These are phyloP conservation scores for Isatis lusitanica DNA, from an alignment of 441 rosid species.

Conservation along the genomic window DNA sequence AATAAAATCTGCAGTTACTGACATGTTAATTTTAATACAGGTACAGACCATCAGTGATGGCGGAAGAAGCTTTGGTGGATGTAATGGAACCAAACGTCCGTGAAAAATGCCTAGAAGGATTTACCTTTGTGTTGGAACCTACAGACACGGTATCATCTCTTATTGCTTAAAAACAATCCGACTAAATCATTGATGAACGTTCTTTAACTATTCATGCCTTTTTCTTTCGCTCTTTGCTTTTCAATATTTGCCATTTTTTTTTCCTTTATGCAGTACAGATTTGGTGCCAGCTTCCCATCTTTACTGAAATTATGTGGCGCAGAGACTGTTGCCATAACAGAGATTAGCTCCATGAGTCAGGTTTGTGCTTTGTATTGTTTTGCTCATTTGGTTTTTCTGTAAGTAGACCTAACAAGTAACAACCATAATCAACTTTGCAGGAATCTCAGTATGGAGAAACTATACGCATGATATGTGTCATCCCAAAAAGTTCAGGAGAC, in stretches of 20 bases:
- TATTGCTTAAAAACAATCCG: slow-evolving; percentile 11
- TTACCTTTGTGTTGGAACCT: slow-evolving; percentile 69
- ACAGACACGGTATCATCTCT: slow-evolving; percentile 45
- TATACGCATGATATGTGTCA: slow-evolving; percentile 51
- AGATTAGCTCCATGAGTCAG: slow-evolving; percentile 65
- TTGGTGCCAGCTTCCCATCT: slow-evolving; percentile 51
- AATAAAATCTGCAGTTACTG: slow-evolving; percentile 21
- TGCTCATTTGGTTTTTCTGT: slow-evolving; percentile 12
- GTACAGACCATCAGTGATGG: slow-evolving; percentile 52
- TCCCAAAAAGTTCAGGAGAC: slow-evolving; percentile 56
- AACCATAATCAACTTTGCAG: slow-evolving; percentile 41
- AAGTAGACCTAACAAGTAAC: background rate
- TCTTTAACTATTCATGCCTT: background rate
- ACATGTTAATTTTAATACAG: slow-evolving; percentile 38
- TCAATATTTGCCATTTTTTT: background rate
- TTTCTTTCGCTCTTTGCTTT: background rate
- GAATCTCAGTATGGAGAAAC: slow-evolving; percentile 52
- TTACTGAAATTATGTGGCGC: slow-evolving; percentile 64
- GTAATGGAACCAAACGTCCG: slow-evolving; percentile 59
- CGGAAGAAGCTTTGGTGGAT: slow-evolving; percentile 66
- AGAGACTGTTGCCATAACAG: slow-evolving; percentile 51
- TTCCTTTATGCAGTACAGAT: slow-evolving; percentile 57
- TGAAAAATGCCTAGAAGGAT: slow-evolving; percentile 68
- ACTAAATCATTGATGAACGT: background rate
- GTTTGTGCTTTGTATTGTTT: slow-evolving; percentile 42